Evolutionary conservation across 1,284 basidiomycete species (phyloP), one percentile per base, ranked within the genome.

Genomic region (Agroathelia rolfsii): DNA sequence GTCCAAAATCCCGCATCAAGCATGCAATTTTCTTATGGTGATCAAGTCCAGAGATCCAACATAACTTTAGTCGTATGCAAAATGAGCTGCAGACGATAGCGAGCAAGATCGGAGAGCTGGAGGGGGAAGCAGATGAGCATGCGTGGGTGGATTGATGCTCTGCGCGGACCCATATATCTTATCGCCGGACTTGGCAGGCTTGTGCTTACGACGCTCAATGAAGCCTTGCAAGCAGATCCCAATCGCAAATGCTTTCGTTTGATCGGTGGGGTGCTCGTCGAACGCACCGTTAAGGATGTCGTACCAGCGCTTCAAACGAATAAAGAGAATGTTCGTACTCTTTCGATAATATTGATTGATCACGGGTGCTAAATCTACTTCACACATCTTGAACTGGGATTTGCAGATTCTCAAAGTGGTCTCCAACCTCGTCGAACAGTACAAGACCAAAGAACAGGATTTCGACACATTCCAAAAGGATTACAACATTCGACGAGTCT

Each of bases 241-340:
- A 70, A 79, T 50, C 78, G 95, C 40, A 92, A 89, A 60, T 98
- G 95, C 59, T 99, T 97, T 61, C 79, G 95, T 30, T 69, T 98
- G 44, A 86, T 99, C 40, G 95, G 95, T 8, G 95, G 94, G 18
- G 82, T 96, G 2, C 72, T 99, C 6, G 93, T 97, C 16, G 92
- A 98, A 56, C 73, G 93, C 29, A 97, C 90, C 0, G 95, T 98
- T 28, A 81, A 85, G 52, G 95, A 98, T 47, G 90, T 98, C 20
- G 78, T 90, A 20, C 94, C 94, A 24, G 79, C 85, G 14, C 59
- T 96, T 25, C 74, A 87, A 55, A 87, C 79, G 10, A 94, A 92
- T 50, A 70, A 75, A 34, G 74, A 86, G 46, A 87, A 88, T 40
- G 87, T 90, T 47, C 42, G 78, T 57, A 6, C 18, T 21, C 23